phyloP scores from a whole-genome alignment of 2,329 filamentous ascomycete genomes.

The Blumeria graminis region DNA sequence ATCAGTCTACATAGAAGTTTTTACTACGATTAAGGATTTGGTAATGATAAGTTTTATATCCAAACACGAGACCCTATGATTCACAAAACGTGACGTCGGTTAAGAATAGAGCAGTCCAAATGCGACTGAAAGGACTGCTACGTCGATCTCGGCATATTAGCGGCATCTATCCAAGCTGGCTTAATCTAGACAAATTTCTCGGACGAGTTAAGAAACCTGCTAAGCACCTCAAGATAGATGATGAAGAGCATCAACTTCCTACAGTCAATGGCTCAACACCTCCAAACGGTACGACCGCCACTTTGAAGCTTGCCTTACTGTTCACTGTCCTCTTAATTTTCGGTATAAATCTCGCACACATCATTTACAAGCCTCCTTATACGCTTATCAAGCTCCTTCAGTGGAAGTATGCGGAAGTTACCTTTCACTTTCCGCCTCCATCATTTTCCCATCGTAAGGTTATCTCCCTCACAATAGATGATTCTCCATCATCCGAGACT shows the following conservation, averaged over 20 bases:
- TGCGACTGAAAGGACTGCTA: conserved; percentile 5
- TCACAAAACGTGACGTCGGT: no score
- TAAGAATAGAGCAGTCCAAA: neutral
- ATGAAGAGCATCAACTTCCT: conserved; percentile 9
- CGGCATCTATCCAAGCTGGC: conserved; percentile 2
- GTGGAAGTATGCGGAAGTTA: conserved; percentile 48
- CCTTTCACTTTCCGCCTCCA: conserved; percentile 41
- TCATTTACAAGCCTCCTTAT: conserved; percentile 61
- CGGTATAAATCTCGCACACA: conserved; percentile 27
- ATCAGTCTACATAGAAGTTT: no score
- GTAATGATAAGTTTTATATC: no score
- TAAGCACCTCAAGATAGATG: conserved; percentile 15
- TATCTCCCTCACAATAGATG: conserved; percentile 68
- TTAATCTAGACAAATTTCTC: conserved; percentile 1
- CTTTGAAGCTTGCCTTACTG: conserved; percentile 2
- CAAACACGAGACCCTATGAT: no score
- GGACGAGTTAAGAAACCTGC: neutral
- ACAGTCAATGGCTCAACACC: neutral
- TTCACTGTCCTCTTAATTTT: conserved; percentile 8
- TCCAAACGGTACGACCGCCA: neutral
- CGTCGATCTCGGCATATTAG: conserved; percentile 4
- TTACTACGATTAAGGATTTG: no score
- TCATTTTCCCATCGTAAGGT: conserved; percentile 29
- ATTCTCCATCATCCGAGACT: conserved; percentile 55
- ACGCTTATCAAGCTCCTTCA: conserved; percentile 47